Percentiles rank a stretch among this genome's conserved stretches.
These are phyloP conservation scores for Royoungia palumana DNA, from an alignment of 768 basidiomycete genomes.

Conservation along the genomic window DNA sequence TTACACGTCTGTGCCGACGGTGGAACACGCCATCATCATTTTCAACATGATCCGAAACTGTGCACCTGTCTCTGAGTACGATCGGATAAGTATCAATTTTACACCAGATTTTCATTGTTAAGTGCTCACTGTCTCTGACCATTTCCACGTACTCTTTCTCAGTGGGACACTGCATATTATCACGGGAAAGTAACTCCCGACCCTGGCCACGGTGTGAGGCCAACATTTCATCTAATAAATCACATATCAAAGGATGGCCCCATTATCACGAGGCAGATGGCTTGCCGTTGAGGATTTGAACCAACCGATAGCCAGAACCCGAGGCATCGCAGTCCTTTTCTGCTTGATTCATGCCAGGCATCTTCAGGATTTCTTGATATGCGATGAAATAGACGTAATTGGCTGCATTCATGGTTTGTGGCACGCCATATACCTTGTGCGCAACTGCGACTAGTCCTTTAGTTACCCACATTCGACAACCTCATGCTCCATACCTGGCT, in stretches of 20 bases:
- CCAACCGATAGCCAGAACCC: constrained; percentile 44
- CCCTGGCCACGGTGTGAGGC: no score
- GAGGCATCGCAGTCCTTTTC: constrained; percentile 10
- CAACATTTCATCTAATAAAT: constrained; percentile 55
- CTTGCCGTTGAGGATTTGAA: constrained; percentile 73
- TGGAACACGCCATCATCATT: constrained; percentile 89
- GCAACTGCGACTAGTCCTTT: constrained; percentile 51
- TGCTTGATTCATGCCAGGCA: constrained; percentile 6
- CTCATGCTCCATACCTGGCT: constrained; percentile 53
- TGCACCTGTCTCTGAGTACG: constrained; percentile 81
- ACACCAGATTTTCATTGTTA: neutral
- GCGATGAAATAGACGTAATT: constrained; percentile 98
- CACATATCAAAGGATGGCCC: neutral
- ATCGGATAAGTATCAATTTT: neutral
- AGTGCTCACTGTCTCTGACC: constrained; percentile 84
- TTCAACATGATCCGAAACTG: constrained; percentile 87
- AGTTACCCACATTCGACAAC: neutral
- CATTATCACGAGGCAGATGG: neutral
- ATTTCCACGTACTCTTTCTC: no score
- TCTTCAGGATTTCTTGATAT: constrained; percentile 69
- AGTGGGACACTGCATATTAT: no score
- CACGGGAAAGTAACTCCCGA: no score
- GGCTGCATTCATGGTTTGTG: constrained; percentile 94
- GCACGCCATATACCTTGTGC: no score
- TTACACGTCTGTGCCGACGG: no score